Percentiles rank a stretch among this genome's conserved stretches.
Evolutionary conservation across 768 basidiomycete species (phyloP).

Genomic region (Pisolithus sp.): DNA sequence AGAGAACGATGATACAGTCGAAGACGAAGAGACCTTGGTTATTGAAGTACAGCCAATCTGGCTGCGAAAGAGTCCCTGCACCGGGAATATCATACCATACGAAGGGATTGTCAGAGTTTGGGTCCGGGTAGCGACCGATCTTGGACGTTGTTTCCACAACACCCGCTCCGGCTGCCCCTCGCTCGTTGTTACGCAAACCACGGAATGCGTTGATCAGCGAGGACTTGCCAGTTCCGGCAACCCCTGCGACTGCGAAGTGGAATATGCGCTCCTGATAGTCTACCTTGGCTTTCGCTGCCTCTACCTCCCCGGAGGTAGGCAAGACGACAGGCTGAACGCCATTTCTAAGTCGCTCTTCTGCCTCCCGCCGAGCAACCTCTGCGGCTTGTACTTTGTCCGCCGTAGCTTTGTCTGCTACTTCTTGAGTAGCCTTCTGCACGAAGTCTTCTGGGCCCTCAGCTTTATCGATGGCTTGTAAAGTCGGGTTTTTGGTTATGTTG

Average conservation of each 20-base stretch:
- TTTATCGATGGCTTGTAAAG: no score
- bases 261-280: constrained; percentile 13
- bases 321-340: constrained; percentile 11
- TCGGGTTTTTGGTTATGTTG: no score
- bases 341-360: constrained; percentile 3
- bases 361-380: neutral
- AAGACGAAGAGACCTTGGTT: constrained; percentile 18
- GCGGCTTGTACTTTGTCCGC: neutral
- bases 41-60: constrained; percentile 25
- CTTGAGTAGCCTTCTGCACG: neutral
- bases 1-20: neutral
- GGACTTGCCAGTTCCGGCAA: constrained; percentile 8
- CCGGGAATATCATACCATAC: no score
- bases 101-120: no score
- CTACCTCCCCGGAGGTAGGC: constrained; percentile 11
- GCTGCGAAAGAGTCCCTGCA: constrained; percentile 3
- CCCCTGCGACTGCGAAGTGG: constrained; percentile 24
- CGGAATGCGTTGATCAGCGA: constrained; percentile 19
- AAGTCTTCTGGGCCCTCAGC: no score
- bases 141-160: constrained; percentile 17
- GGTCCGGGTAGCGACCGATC: neutral
- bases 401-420: neutral
- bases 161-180: constrained; percentile 19
- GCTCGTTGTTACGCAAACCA: constrained; percentile 12
- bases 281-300: neutral